Base-by-base conservation (phyloP, 2,329 filamentous ascomycete species). In the Pezicula carpinea region DNA sequence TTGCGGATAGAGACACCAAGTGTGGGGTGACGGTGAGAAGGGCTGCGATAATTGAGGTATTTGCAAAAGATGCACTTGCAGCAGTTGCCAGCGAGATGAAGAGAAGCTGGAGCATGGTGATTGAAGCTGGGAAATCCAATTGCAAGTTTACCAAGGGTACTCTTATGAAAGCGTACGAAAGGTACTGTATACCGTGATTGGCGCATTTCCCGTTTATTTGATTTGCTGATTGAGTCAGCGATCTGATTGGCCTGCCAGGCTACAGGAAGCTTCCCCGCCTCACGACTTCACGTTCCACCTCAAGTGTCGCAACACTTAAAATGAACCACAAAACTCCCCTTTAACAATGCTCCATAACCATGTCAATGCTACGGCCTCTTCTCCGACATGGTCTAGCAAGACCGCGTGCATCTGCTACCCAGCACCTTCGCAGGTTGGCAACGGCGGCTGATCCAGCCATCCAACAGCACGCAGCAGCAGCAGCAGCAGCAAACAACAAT, bases 11-110 rank as follows among this genome's bases (percentile, higher is more conserved):
- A 75, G 39, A 88, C 77, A 5, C 82, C 83, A 10, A 88, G 70
- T 32, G 71, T 69, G 4, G 77, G 73, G 53, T 87, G 83, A 36
- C 82, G 75, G 34, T 76, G 71, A 1, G 83, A 87, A 5, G 84
- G 83, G 56, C 78, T 83, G 42, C 74, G 71, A 62, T 86, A 88
- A 66, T 87, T 87, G 50, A 87, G 62, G 60, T 87, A 4, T 43
- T 41, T 11, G 39, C 51, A 26, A 50, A 58, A 6, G 49, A 53
- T 14, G 55, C 55, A 10, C 38, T 38, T 21, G 47, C 40, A 23
- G 35, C 22, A 19, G 46, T 42, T 19, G 49, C 51, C 23, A 53
- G 41, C 21, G 46, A 43, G 8, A 44, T 11, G 10, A 35, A 18
- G 22, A 23, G 22, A 26, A 40, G 23, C 6, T 26, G 23, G 23